A percentile compares a stretch with the other conserved stretches of the same genome.
Conservation (phyloP, 495 filamentous ascomycete genomes). For the Gamarada debralockiae region DNA sequence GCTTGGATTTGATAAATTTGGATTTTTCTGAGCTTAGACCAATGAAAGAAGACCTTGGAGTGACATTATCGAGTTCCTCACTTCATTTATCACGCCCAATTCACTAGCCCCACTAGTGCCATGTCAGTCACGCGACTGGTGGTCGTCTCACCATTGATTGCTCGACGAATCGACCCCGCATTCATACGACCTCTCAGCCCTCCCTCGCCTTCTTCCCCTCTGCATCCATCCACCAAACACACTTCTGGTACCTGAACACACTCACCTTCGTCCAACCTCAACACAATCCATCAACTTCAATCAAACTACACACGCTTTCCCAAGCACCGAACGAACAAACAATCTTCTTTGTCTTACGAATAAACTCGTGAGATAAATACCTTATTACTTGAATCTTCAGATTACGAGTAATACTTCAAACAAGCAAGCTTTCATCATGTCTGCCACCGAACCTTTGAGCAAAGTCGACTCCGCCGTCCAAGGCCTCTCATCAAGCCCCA, state of each 20-base stretch:
- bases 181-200: constrained; percentile 2
- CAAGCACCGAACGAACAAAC: neutral
- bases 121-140: neutral
- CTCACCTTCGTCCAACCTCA: neutral
- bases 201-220: neutral
- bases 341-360: constrained; percentile 10
- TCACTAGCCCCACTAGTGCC: neutral
- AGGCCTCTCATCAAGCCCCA: constrained; percentile 64
- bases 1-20: neutral
- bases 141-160: neutral
- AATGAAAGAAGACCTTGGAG: neutral
- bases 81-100: neutral
- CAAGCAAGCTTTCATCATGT: constrained; percentile 24
- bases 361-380: constrained; percentile 12
- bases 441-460: constrained; percentile 43
- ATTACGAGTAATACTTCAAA: constrained; percentile 9
- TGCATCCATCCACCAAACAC: neutral
- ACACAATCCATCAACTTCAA: neutral
- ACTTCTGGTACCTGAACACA: constrained; percentile 22
- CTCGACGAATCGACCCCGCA: constrained; percentile 7
- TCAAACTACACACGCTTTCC: neutral
- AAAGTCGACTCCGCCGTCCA: constrained; percentile 87
- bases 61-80: neutral
- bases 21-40: no score
- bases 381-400: constrained; percentile 4